phyloP scores from a whole-genome alignment of 2,329 filamentous ascomycete genomes.

The Penicillium griseofulvum region DNA sequence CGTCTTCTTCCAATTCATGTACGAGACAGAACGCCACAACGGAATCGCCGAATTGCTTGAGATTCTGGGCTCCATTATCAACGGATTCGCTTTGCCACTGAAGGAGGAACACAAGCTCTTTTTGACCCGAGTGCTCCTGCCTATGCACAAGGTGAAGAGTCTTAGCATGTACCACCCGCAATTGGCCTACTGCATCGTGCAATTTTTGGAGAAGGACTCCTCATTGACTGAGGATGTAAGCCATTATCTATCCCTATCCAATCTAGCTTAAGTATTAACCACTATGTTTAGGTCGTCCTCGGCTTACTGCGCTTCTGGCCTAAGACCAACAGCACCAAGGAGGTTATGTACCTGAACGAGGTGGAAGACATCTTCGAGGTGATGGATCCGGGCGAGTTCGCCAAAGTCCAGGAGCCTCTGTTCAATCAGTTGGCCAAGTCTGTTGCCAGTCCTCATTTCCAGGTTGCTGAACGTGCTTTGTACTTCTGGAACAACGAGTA shows the following conservation, averaged over 20 bases:
- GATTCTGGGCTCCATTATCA: constrained; percentile 97
- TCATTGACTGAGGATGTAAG: constrained; percentile 91
- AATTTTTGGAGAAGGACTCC: constrained; percentile 97
- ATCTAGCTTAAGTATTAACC: neutral
- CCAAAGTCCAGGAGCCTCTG: constrained; percentile 95
- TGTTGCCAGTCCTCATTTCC: constrained; percentile 96
- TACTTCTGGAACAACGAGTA: constrained; percentile 99
- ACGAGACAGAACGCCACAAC: constrained; percentile 98
- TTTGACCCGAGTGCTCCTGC: constrained; percentile 85
- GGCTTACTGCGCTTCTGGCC: constrained; percentile 96
- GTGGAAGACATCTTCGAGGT: constrained; percentile 99
- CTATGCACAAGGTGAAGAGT: constrained; percentile 96
- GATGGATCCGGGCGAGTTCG: constrained; percentile 98
- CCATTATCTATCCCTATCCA: neutral
- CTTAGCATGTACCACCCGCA: constrained; percentile 99
- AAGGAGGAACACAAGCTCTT: constrained; percentile 99
- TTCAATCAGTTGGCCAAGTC: constrained; percentile 98
- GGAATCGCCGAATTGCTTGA: constrained; percentile 95
- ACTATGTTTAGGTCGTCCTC: constrained; percentile 71
- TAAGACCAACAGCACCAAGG: constrained; percentile 98
- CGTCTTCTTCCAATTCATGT: constrained; percentile 99
- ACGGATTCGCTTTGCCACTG: constrained; percentile 91
- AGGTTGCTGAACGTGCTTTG: constrained; percentile 92
- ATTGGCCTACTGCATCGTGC: constrained; percentile 96
- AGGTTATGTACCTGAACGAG: constrained; percentile 99